These are phyloP conservation scores for Saccharomyces jurei DNA, from an alignment of 805 yeast genomes.

Conservation along the genomic window DNA sequence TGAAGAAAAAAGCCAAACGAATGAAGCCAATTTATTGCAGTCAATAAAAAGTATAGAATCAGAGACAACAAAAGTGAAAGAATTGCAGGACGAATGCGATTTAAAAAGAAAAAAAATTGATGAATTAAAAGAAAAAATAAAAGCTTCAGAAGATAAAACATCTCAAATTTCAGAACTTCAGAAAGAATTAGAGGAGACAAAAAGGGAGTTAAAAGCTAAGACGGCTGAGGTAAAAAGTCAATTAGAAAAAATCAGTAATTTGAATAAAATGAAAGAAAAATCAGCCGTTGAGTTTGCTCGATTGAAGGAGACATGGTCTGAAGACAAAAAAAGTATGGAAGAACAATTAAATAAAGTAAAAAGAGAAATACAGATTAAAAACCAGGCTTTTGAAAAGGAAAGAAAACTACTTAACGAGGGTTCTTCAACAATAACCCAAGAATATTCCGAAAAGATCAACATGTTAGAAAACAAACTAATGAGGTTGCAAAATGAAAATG, in stretches of 20 bases:
- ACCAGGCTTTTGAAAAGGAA: constrained; percentile 42
- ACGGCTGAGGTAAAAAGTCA: background rate
- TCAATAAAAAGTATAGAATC: background rate
- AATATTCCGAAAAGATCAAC: constrained; percentile 32
- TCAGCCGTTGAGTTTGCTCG: background rate
- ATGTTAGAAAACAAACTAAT: constrained; percentile 6
- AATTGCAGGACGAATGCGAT: background rate
- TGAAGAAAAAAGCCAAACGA: background rate
- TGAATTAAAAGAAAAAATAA: constrained; percentile 2
- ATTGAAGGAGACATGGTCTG: background rate
- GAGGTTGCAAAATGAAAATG: background rate
- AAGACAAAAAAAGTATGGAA: background rate
- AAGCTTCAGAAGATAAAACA: constrained; percentile 3
- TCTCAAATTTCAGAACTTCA: background rate
- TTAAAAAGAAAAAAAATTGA: background rate
- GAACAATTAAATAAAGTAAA: constrained; percentile 6
- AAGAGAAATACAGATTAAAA: constrained; percentile 33
- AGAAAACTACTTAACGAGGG: constrained; percentile 39
- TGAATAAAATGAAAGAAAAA: constrained; percentile 1
- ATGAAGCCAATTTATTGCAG: background rate
- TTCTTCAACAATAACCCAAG: constrained; percentile 42
- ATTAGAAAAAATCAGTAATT: background rate
- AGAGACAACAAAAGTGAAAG: background rate
- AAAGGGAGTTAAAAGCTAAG: background rate
- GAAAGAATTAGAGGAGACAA: constrained; percentile 1